phyloP scores from a whole-genome alignment of 495 filamentous ascomycete genomes.

The Penicillium arizonense region DNA sequence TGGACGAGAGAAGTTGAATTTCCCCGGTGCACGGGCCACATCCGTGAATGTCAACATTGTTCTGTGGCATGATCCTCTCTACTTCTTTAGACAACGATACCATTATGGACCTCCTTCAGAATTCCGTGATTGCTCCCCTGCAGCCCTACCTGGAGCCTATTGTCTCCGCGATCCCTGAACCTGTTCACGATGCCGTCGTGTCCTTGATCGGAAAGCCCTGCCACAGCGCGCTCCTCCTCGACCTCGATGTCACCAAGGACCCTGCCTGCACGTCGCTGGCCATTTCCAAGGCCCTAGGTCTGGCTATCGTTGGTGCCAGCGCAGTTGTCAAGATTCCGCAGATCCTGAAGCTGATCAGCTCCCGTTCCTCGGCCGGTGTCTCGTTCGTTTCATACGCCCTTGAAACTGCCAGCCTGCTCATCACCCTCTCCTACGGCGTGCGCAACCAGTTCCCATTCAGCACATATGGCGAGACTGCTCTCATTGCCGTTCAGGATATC shows the following conservation, averaged over 20 bases:
- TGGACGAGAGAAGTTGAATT: conserved; percentile 26
- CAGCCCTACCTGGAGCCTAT: conserved; percentile 69
- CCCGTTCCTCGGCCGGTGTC: conserved; percentile 75
- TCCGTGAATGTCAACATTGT: conserved; percentile 28
- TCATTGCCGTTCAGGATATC: conserved; percentile 90
- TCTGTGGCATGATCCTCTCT: neutral
- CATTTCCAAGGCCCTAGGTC: conserved; percentile 87
- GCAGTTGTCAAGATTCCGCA: conserved; percentile 94
- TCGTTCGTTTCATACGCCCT: conserved; percentile 88
- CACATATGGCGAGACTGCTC: conserved; percentile 90
- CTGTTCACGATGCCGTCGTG: conserved; percentile 70
- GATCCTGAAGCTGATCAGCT: conserved; percentile 83
- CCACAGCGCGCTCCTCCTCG: conserved; percentile 77
- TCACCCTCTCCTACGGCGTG: conserved; percentile 84
- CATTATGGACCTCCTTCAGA: conserved; percentile 43
- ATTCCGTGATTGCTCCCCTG: conserved; percentile 59
- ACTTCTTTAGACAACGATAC: neutral
- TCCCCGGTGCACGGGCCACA: conserved; percentile 38
- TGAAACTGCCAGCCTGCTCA: conserved; percentile 81
- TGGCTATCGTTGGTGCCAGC: conserved; percentile 86
- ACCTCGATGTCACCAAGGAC: conserved; percentile 69
- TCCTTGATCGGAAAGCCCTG: conserved; percentile 79
- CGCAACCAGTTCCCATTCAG: conserved; percentile 90
- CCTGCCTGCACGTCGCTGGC: conserved; percentile 78
- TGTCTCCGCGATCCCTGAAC: conserved; percentile 73